Evolutionary conservation across 164 flowering plant genomes (phyloP).

Genomic region (Vitis amurensis): DNA sequence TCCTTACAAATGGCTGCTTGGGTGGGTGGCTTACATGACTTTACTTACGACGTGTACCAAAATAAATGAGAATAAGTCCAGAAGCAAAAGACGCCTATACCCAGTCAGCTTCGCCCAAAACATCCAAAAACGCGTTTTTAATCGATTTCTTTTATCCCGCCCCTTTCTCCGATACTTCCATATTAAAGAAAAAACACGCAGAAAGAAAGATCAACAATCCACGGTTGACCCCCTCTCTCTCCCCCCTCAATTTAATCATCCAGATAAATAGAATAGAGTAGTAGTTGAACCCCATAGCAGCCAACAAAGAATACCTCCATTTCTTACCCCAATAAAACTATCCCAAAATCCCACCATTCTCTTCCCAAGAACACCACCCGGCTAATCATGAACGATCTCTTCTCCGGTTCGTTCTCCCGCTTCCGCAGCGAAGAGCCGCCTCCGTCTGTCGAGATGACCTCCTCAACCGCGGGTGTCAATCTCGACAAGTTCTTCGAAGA

Average conservation of each 20-base stretch:
- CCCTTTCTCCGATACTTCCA: background rate
- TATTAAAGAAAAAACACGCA: background rate
- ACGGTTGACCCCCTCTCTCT: background rate
- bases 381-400: conserved; percentile 69
- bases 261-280: no score
- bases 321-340: no score
- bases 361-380: background rate
- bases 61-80: no score
- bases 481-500: conserved; percentile 74
- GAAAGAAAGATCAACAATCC: background rate
- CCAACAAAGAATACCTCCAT: no score
- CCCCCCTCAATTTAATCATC: background rate
- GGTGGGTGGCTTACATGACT: no score
- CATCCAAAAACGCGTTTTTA: no score
- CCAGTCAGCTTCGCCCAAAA: no score
- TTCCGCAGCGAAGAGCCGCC: conserved; percentile 35
- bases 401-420: conserved; percentile 71
- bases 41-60: no score
- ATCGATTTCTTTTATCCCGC: background rate
- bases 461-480: conserved; percentile 38
- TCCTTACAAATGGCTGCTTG: no score
- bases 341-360: background rate
- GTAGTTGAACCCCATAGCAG: no score
- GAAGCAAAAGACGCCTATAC: no score
- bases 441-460: conserved; percentile 36